Base-by-base conservation (phyloP, 768 basidiomycete species). In the Mycena venus region DNA sequence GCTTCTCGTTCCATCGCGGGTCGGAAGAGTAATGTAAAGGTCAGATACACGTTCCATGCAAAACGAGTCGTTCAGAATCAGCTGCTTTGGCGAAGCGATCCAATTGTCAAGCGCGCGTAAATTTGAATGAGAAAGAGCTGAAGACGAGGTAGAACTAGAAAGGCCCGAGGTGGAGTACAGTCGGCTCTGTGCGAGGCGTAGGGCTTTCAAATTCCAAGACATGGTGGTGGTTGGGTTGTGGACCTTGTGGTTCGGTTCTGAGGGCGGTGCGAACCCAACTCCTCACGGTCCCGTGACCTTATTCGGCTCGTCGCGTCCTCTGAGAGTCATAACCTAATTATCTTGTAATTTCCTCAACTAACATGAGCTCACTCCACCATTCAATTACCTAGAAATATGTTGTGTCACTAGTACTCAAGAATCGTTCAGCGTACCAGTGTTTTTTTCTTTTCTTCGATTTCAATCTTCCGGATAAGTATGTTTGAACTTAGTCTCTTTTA, bases 11-110 rank as follows among this genome's bases (percentile, higher is more conserved):
- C 92, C 91, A 76, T 93, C 91, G 75, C 93, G 89, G 2, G 93
- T 93, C 6, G 93, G 92, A 17, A 94, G 86, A 25, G 93, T 93
- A 77, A 91, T 84, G 79, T 89, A 93, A 34, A 94, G 87, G 78
- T 92, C 90, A n/a, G 90, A 86, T 75, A 93, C 85, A 70, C 88
- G 91, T 15, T 90, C 90, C 25, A 85, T 79, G 65, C 85, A 85
- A 61, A 94, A 82, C 1, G 86, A 85, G 76, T 93, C 92, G 6
- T 81, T 73, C 32, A 90, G 82, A n/a, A 81, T 75, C 68, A 90
- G 83, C 21, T 83, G 83, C 71, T 88, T 90, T 15, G 88, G 86
- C 21, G 86, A 83, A 29, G 82, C 79, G 61, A 90, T 91, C 92
- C 92, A 93, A 63, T 81, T 78, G 80, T 92, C 88, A 65, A 90